Evolutionary conservation across 345 rosid genomes (phyloP).

Genomic region (Acer campestre): DNA sequence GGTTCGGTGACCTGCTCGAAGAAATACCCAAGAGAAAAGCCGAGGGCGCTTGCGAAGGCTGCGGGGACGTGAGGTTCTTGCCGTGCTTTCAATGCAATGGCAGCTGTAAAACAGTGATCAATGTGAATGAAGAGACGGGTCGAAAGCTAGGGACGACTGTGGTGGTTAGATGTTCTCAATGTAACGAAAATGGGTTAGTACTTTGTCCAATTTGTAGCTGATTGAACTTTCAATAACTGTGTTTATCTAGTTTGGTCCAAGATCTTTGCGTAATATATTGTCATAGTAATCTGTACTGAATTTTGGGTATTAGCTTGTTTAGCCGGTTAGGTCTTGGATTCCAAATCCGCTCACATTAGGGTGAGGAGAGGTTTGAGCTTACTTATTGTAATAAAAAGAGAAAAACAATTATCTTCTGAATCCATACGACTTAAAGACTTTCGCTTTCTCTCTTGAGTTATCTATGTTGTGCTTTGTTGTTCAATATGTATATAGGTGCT

Average conservation of each 20-base stretch:
- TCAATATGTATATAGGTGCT: not conserved
- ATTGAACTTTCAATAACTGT: not conserved
- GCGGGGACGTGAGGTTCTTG: conserved; percentile 72
- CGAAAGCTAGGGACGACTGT: conserved; percentile 33
- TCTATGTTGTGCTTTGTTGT: not conserved
- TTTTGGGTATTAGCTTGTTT: not conserved
- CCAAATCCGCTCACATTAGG: not conserved
- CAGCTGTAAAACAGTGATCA: conserved; percentile 58
- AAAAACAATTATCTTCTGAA: not conserved
- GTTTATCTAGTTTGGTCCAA: not conserved
- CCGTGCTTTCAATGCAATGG: conserved; percentile 82
- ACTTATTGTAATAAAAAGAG: not conserved
- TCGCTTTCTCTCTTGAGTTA: not conserved
- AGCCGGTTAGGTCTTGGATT: not conserved
- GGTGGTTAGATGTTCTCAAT: conserved; percentile 62
- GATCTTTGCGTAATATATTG: not conserved
- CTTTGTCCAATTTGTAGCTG: conserved; percentile 81
- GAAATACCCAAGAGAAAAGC: conserved; percentile 53
- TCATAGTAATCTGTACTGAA: not conserved
- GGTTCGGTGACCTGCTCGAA: conserved; percentile 51
- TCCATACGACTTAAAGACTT: not conserved
- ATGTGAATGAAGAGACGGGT: conserved; percentile 17
- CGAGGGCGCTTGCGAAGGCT: conserved; percentile 56
- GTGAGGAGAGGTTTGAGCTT: not conserved
- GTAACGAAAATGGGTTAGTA: conserved; percentile 91